Conservation (phyloP, 768 basidiomycete species). For the Mycena galericulata region DNA sequence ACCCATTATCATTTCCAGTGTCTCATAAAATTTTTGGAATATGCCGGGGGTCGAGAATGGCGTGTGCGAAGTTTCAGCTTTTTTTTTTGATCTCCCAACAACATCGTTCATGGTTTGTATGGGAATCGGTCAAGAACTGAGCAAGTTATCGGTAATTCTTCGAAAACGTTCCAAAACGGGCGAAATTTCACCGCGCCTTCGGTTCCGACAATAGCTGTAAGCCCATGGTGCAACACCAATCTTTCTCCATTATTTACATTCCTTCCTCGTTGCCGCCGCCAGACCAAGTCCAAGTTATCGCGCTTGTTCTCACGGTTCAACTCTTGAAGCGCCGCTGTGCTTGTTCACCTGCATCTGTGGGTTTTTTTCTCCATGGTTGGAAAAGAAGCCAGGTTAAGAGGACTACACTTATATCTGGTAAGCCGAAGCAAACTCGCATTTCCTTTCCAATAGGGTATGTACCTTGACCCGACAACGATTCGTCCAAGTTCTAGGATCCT, state of each 20-base stretch:
- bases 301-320: background rate
- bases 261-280: background rate
- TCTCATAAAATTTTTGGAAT: too few species aligned
- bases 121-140: too few species aligned
- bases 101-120: too few species aligned
- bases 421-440: conserved; percentile 6
- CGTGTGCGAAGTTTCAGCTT: too few species aligned
- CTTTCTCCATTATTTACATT: background rate
- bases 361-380: conserved; percentile 1
- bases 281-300: background rate
- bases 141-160: too few species aligned
- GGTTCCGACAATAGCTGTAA: too few species aligned
- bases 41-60: too few species aligned
- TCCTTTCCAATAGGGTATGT: conserved; percentile 8
- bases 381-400: conserved; percentile 1
- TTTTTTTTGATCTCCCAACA: too few species aligned
- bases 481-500: conserved; percentile 1
- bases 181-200: too few species aligned
- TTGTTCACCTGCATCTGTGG: conserved; percentile 2
- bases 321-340: background rate
- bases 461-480: background rate
- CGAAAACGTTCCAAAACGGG: too few species aligned
- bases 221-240: background rate
- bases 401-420: background rate
- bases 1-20: too few species aligned